Base-by-base conservation (phyloP, 2,329 filamentous ascomycete species). In the Periconia digitata region DNA sequence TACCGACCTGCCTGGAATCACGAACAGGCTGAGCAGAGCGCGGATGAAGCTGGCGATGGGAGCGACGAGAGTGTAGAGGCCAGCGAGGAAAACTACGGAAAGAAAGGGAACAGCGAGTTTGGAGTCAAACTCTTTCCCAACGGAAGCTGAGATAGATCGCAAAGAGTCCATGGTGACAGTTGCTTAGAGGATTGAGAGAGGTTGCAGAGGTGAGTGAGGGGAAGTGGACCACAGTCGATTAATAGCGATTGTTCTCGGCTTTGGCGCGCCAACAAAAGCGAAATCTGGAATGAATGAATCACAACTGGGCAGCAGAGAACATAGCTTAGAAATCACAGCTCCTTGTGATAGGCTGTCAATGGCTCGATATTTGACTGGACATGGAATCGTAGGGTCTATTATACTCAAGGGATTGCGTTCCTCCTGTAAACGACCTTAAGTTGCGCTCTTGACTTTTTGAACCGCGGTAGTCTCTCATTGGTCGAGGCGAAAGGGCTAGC, bases 1-100 rank as follows among this genome's bases (percentile, higher is more conserved):
- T 69, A 79, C 76, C 29, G 74, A 71, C 53, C 67, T 67, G 48
- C 77, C 77, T 24, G 76, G 76, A 8, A 79, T 60, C 42, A 79
- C 64, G 56, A 79, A 79, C 44, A 79, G 61, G 54, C 74, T 77
- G 44, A 77, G 63, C 34, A 79, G 66, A 44, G 79, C 56, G 46
- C 75, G 63, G 59, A 77, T 66, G 54, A 75, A 76, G 61, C 74
- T 77, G 62, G 76, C 66, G 49, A 78, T 57, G 6, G 66, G 67
- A 40, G 61, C 61, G 50, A 58, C 54, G 36, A 70, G 58, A 29
- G 66, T 55, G 18, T 59, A 61, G 43, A 65, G 53, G 44, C 67
- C 68, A 16, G 62, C 63, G 15, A 67, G 47, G 27, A 71, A 48
- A 18, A 70, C 53, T 32, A 58, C 53, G 21, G 58, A 64, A 15